Percentiles rank a stretch among this genome's conserved stretches.
These are phyloP conservation scores for Polyporus arcularius DNA, from an alignment of 768 basidiomycete species.

Conservation along the genomic window DNA sequence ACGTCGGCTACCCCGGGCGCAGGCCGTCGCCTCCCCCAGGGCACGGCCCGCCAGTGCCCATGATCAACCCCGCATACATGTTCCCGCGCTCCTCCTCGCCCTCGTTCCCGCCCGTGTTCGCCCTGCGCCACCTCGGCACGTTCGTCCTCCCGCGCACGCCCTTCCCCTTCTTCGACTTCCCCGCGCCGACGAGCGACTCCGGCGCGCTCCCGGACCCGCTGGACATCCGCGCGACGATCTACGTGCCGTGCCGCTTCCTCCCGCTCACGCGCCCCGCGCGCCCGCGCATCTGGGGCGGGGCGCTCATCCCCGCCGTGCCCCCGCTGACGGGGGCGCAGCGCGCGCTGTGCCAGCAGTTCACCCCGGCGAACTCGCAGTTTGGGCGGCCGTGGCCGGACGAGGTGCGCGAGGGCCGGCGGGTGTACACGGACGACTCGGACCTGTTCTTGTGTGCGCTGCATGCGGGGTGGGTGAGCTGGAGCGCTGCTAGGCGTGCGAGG, in stretches of 20 bases:
- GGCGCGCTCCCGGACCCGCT: slow-evolving; percentile 21
- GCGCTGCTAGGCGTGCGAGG: slow-evolving; percentile 39
- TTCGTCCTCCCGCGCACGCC: slow-evolving; percentile 59
- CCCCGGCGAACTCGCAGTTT: slow-evolving; percentile 16
- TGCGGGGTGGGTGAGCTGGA: slow-evolving; percentile 54
- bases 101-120: slow-evolving; percentile 17
- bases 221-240: slow-evolving; percentile 45
- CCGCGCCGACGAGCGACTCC: slow-evolving; percentile 11
- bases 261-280: slow-evolving; percentile 53
- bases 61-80: slow-evolving; percentile 2
- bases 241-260: slow-evolving; percentile 61
- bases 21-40: slow-evolving; percentile 14
- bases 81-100: slow-evolving; percentile 20
- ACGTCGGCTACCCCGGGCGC: slow-evolving; percentile 11
- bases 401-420: slow-evolving; percentile 42
- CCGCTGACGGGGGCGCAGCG: slow-evolving; percentile 26
- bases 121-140: slow-evolving; percentile 48
- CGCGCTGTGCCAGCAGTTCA: slow-evolving; percentile 20
- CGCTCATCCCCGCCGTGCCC: slow-evolving; percentile 44
- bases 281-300: slow-evolving; percentile 74
- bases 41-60: slow-evolving; percentile 12
- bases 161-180: slow-evolving; percentile 48
- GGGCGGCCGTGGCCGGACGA: slow-evolving; percentile 26
- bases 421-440: slow-evolving; percentile 82
- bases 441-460: slow-evolving; percentile 70